Evolutionary conservation across 331 rosid species (phyloP), one percentile per base, ranked within the genome.

Genomic region (Malus hybrid): DNA sequence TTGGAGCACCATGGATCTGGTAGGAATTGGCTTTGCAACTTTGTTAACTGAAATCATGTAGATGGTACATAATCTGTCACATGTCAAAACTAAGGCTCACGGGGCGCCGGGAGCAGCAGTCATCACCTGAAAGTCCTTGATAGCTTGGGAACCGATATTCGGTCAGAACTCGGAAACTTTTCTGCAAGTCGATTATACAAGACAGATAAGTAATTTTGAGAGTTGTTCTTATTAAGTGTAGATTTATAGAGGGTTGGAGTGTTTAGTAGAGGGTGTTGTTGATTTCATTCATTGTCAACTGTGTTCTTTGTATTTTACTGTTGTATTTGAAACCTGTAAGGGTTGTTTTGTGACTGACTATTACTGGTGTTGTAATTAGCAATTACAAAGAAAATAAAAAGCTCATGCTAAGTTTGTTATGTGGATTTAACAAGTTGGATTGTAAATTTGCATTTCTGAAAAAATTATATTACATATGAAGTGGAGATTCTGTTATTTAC

Each of bases 211-310:
- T 22, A 73, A 71, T 67, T 44, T 65, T 54, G 73, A 19, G 70
- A 19, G 62, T 31, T 74, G 78, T 46, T 67, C 50, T 63, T 74
- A 52, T 12, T 42, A 29, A 63, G 32, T 46, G 50, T 74, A 48
- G 64, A 63, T 74, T 83, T 85, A 80, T 87, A 93, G 86, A 85
- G 78, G 78, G 81, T 85, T 85, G 83, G 73, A 78, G 87, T 69
- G 76, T 83, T 80, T 78, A 81, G 78, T 78, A 54, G 80, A 85
- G 87, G 78, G 90, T 82, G 81, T 87, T 85, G 59, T 81, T 81
- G 86, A 83, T 80, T 81, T 78, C 76, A 85, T 83, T 79, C 71
- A 78, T 82, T 79, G 67, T 80, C 80, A 78, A 61, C 46, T 69
- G 68, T 79, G 71, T n/a, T 22, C 19, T 44, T 39, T 55, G 61